Evolutionary conservation across 768 basidiomycete species (phyloP).

Genomic region (Boletus huronensis): DNA sequence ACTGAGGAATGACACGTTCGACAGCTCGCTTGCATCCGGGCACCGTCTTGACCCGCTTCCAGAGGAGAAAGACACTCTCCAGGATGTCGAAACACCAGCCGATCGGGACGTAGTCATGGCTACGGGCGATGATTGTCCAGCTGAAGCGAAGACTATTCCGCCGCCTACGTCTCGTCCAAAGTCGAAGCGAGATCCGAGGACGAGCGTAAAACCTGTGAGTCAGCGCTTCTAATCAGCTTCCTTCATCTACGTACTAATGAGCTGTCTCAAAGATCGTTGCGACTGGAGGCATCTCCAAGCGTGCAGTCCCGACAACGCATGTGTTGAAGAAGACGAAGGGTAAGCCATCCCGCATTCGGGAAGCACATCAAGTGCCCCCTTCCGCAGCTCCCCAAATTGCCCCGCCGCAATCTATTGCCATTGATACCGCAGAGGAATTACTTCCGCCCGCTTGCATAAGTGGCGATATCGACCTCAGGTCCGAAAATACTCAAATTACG

Average conservation of each 20-base stretch:
- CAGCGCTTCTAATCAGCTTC: slow-evolving; percentile 1
- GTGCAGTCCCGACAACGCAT: slow-evolving; percentile 12
- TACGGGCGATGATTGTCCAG: neutral
- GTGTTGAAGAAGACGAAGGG: slow-evolving; percentile 19
- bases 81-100: neutral
- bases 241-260: slow-evolving; percentile 17
- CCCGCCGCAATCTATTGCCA: slow-evolving; percentile 13
- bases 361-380: slow-evolving; percentile 8
- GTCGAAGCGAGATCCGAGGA: slow-evolving; percentile 29
- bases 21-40: neutral
- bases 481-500: slow-evolving; percentile 15
- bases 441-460: slow-evolving; percentile 20
- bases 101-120: slow-evolving; percentile 2
- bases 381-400: slow-evolving; percentile 8
- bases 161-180: slow-evolving; percentile 5
- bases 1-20: neutral
- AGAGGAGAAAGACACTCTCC: neutral
- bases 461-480: slow-evolving; percentile 30
- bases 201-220: slow-evolving; percentile 22
- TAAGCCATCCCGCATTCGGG: slow-evolving; percentile 10
- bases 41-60: neutral
- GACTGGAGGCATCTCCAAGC: slow-evolving; percentile 20
- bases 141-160: neutral
- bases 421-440: slow-evolving; percentile 11
- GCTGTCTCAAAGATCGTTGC: slow-evolving; percentile 16